Evolutionary conservation across 2,329 filamentous ascomycete genomes (phyloP).

Genomic region (Aspergillus terreus): DNA sequence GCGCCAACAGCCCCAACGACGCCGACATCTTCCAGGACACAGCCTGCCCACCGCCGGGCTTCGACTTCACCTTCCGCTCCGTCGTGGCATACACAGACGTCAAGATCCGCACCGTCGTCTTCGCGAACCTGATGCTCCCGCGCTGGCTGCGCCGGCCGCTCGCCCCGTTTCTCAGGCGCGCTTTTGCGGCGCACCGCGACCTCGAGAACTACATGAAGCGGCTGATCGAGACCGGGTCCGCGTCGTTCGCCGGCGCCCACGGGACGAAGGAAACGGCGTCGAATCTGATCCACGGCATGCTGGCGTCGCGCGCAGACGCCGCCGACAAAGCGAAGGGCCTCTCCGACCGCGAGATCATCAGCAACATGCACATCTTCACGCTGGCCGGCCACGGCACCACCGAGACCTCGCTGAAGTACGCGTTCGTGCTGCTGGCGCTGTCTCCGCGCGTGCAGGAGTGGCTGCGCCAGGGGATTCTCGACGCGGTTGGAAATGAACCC

Average conservation of each 20-base stretch:
- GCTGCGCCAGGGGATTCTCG: conserved; percentile 40
- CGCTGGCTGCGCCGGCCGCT: conserved; percentile 17
- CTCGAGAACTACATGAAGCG: conserved; percentile 15
- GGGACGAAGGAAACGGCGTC: conserved; percentile 8
- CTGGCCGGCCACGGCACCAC: conserved; percentile 53
- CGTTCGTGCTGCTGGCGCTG: conserved; percentile 43
- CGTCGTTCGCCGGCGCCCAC: conserved; percentile 21
- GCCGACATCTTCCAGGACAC: conserved; percentile 19
- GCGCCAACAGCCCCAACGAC: conserved; percentile 6
- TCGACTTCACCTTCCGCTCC: conserved; percentile 18
- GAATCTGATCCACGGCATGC: conserved; percentile 15
- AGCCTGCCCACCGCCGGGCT: conserved; percentile 14
- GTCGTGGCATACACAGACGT: conserved; percentile 23
- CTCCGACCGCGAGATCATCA: conserved; percentile 41
- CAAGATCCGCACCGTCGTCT: conserved; percentile 8
- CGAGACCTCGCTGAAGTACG: conserved; percentile 43
- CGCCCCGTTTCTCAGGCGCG: conserved; percentile 27
- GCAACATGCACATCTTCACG: conserved; percentile 49
- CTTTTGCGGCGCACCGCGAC: conserved; percentile 26
- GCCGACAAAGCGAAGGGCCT: conserved; percentile 5
- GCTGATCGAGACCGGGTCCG: conserved; percentile 5
- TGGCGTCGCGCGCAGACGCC: conserved; percentile 3
- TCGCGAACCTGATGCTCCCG: conserved; percentile 17
- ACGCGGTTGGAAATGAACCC: conserved; percentile 18
- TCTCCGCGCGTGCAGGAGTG: conserved; percentile 46